These are phyloP conservation scores for Dianthus caryophyllus DNA, from an alignment of 148 eudicot species.

Conservation along the genomic window DNA sequence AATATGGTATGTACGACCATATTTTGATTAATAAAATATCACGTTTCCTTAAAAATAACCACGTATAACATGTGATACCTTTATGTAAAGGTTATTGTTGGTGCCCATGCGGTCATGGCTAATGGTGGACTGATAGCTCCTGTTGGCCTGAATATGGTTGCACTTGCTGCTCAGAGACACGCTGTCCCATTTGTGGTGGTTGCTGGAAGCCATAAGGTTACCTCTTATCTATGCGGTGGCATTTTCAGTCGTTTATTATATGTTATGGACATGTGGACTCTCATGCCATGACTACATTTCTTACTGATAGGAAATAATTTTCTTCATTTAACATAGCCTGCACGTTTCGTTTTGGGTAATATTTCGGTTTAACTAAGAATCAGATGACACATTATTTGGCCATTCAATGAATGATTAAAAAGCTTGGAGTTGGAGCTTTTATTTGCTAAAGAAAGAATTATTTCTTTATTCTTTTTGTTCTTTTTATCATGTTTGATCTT, in stretches of 20 bases:
- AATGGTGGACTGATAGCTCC: slow-evolving; percentile 97
- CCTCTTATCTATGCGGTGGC: neutral
- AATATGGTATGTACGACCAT: slow-evolving; percentile 60
- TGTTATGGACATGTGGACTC: neutral
- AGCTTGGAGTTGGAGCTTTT: too few species aligned
- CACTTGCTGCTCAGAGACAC: slow-evolving; percentile 97
- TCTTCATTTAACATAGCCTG: neutral
- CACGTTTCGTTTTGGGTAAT: too few species aligned
- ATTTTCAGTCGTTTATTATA: neutral
- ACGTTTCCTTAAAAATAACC: neutral
- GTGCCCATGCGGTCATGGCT: slow-evolving; percentile 99
- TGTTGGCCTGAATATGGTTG: slow-evolving; percentile 97
- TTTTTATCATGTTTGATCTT: too few species aligned
- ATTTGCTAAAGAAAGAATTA: too few species aligned
- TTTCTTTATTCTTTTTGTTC: too few species aligned
- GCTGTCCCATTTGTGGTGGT: slow-evolving; percentile 99
- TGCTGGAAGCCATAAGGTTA: slow-evolving; percentile 95
- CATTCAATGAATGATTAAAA: neutral
- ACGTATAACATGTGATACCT: neutral
- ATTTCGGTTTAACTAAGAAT: too few species aligned
- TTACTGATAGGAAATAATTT: neutral
- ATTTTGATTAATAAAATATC: neutral
- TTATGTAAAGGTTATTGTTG: slow-evolving; percentile 75
- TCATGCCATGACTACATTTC: neutral
- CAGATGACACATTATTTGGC: neutral